Conservation (phyloP, 2,329 filamentous ascomycete genomes). For the Colletotrichum siamense region DNA sequence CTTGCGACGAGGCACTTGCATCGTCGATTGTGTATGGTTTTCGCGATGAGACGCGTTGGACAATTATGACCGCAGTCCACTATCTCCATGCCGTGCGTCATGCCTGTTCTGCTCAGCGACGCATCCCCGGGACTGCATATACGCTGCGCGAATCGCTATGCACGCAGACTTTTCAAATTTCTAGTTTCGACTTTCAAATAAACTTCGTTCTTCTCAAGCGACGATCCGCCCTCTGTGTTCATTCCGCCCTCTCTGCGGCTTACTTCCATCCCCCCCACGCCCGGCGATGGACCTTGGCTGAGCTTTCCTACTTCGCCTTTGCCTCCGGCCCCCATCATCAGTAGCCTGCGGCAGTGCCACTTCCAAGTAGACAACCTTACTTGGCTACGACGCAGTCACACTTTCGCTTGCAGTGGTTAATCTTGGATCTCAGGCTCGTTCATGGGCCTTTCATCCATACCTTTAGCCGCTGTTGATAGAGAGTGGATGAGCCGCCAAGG, state of each 20-base stretch:
- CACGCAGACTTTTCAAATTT: background rate
- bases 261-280: background rate
- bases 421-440: background rate
- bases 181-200: background rate
- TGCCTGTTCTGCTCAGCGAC: background rate
- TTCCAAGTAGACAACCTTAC: background rate
- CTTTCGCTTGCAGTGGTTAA: background rate
- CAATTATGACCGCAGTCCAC: background rate
- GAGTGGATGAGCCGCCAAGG: fast-evolving
- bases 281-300: fast-evolving
- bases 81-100: background rate
- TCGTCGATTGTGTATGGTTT: fast-evolving
- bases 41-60: background rate
- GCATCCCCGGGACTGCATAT: background rate
- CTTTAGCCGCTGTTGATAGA: background rate
- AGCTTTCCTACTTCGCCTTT: background rate
- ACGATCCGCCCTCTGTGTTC: too few relatives aligned
- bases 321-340: background rate
- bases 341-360: background rate
- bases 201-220: too few relatives aligned
- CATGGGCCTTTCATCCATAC: background rate
- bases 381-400: background rate
- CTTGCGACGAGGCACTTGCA: background rate
- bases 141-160: background rate
- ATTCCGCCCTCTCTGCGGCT: background rate